Percentiles rank a stretch among this genome's conserved stretches.
Conservation (phyloP, 169 alveolate genomes). For the Babesia caballi region DNA sequence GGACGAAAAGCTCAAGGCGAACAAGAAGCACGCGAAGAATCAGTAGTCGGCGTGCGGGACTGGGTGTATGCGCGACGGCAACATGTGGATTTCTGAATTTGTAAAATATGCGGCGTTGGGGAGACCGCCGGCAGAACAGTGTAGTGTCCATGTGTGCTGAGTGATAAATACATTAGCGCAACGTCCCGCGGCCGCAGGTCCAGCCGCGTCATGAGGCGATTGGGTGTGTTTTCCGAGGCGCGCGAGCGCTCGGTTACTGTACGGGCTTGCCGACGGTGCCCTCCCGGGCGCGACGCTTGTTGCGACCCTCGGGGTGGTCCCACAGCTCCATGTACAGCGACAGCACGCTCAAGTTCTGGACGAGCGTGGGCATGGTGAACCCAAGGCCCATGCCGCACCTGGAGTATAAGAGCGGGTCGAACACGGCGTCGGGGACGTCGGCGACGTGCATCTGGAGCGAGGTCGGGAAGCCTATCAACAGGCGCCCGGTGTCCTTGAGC, state of each 20-base stretch:
- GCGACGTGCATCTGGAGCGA: constrained; percentile 52
- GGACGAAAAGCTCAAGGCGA: constrained; percentile 5
- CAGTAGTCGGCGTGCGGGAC: too few species aligned
- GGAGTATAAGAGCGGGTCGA: constrained; percentile 42
- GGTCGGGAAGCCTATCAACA: constrained; percentile 59
- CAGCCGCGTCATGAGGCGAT: too few species aligned
- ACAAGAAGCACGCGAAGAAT: too few species aligned
- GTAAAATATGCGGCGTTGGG: too few species aligned
- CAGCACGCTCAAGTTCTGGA: constrained; percentile 43
- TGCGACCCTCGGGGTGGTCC: not conserved
- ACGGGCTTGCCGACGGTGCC: not conserved
- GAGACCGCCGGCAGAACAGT: too few species aligned
- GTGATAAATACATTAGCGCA: too few species aligned
- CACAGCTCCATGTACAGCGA: not conserved
- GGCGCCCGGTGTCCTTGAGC: not conserved
- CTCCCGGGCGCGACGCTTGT: constrained; percentile 18
- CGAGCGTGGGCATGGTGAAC: constrained; percentile 23
- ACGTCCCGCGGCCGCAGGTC: too few species aligned
- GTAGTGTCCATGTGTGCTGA: too few species aligned
- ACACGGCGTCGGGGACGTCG: constrained; percentile 47
- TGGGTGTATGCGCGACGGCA: too few species aligned
- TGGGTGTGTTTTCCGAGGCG: too few species aligned
- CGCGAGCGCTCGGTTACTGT: not conserved
- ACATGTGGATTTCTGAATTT: too few species aligned
- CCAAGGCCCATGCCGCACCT: constrained; percentile 43